Conservation (phyloP, 805 yeast genomes). For the Suhomyces tanzawaensis region DNA sequence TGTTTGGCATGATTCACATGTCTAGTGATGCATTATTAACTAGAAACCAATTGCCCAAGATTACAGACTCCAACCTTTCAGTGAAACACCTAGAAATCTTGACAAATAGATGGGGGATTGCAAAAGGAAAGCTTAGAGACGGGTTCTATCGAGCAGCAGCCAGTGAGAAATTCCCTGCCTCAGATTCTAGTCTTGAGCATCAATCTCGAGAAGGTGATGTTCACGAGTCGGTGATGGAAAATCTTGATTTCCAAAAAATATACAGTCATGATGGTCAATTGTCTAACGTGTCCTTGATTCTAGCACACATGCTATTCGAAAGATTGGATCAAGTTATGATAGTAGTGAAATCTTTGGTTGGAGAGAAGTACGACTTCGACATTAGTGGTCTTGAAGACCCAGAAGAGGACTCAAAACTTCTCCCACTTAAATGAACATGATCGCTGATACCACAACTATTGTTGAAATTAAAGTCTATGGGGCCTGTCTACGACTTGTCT, state of each 20-base stretch:
- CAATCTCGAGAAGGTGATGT: neutral
- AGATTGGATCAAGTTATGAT: conserved; percentile 29
- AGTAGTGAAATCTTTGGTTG: conserved; percentile 30
- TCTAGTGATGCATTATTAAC: conserved; percentile 25
- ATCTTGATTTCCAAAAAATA: conserved; percentile 24
- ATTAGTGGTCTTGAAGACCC: conserved; percentile 9
- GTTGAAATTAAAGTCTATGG: no score
- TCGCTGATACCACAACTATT: no score
- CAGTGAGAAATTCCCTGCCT: neutral
- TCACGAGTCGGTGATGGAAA: conserved; percentile 4
- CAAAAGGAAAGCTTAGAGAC: neutral
- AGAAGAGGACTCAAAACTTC: conserved; percentile 1
- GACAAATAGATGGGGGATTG: conserved; percentile 28
- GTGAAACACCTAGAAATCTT: conserved; percentile 28
- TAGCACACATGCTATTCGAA: conserved; percentile 29
- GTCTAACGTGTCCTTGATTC: conserved; percentile 24
- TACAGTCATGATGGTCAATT: conserved; percentile 32
- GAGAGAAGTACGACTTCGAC: conserved; percentile 30
- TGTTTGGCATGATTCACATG: conserved; percentile 31
- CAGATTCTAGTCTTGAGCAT: neutral
- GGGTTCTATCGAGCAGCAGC: neutral
- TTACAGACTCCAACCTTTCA: conserved; percentile 30
- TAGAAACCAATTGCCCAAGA: conserved; percentile 27
- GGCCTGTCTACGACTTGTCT: no score
- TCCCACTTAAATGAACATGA: no score